These are phyloP conservation scores for Flaveria trinervia DNA, from an alignment of 129 eudicot genomes.

Conservation along the genomic window DNA sequence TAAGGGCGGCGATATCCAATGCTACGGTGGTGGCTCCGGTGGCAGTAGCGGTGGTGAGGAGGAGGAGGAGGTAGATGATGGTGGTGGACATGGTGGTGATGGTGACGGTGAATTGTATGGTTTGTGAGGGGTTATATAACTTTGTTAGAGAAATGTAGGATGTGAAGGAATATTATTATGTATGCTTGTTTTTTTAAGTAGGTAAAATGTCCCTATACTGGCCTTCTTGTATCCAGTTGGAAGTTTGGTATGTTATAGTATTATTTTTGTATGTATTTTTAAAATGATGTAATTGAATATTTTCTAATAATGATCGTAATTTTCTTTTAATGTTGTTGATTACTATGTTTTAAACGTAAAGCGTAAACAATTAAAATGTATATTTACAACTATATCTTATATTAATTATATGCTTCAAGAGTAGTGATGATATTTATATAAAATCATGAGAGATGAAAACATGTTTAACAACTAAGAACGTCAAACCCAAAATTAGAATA, in stretches of 20 bases:
- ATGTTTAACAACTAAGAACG: neutral
- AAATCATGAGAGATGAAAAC: too few species aligned
- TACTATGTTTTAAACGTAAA: neutral
- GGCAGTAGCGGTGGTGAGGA: neutral
- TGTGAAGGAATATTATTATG: constrained; percentile 21
- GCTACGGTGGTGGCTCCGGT: constrained; percentile 35
- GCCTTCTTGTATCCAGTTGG: constrained; percentile 41
- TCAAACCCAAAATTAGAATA: neutral
- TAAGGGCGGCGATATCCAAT: constrained; percentile 56
- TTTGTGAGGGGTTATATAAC: constrained; percentile 13
- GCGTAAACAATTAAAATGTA: neutral
- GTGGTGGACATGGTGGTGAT: constrained; percentile 23
- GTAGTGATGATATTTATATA: too few species aligned
- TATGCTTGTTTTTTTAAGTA: constrained; percentile 26
- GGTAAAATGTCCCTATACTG: constrained; percentile 35
- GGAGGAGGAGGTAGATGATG: constrained; percentile 20
- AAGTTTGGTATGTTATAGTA: constrained; percentile 18
- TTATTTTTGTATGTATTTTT: neutral
- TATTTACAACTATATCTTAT: too few species aligned
- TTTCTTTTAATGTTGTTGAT: neutral
- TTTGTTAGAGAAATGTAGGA: neutral
- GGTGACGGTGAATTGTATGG: neutral
- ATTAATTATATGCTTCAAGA: too few species aligned
- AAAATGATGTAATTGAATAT: neutral
- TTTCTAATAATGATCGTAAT: too few species aligned